Conservation (phyloP, 2,329 filamentous ascomycete species). For the Stachybotrys chlorohalonatus region DNA sequence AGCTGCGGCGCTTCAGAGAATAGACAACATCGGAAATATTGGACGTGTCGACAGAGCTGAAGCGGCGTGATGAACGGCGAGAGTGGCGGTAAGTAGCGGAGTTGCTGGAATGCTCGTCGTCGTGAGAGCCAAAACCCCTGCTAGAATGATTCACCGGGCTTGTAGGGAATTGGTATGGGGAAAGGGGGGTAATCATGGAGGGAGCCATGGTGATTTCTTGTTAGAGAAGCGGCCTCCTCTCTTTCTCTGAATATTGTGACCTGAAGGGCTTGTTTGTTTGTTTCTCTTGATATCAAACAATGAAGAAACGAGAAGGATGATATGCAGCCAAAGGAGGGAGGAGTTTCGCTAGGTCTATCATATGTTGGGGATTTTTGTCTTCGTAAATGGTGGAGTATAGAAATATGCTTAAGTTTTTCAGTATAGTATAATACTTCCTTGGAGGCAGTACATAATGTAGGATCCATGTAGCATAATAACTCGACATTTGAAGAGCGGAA, state of each 20-base stretch:
- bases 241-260: background rate
- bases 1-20: constrained; percentile 17
- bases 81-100: background rate
- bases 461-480: too few relatives aligned
- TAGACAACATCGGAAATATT: constrained; percentile 19
- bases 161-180: background rate
- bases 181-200: background rate
- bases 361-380: too few relatives aligned
- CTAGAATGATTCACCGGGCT: background rate
- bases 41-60: constrained; percentile 10
- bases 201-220: background rate
- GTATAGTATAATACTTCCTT: too few relatives aligned
- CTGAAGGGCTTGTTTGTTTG: background rate
- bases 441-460: too few relatives aligned
- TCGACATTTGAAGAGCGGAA: too few relatives aligned
- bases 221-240: background rate
- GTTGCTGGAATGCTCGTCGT: background rate
- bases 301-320: too few relatives aligned
- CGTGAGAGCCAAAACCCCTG: background rate
- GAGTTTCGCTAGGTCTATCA: too few relatives aligned
- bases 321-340: too few relatives aligned
- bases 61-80: background rate
- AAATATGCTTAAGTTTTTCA: too few relatives aligned
- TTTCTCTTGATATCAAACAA: background rate
- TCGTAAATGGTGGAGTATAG: too few relatives aligned